Conservation (phyloP, 352 stramenopile genomes). For the Thraustochytrium sp. region DNA sequence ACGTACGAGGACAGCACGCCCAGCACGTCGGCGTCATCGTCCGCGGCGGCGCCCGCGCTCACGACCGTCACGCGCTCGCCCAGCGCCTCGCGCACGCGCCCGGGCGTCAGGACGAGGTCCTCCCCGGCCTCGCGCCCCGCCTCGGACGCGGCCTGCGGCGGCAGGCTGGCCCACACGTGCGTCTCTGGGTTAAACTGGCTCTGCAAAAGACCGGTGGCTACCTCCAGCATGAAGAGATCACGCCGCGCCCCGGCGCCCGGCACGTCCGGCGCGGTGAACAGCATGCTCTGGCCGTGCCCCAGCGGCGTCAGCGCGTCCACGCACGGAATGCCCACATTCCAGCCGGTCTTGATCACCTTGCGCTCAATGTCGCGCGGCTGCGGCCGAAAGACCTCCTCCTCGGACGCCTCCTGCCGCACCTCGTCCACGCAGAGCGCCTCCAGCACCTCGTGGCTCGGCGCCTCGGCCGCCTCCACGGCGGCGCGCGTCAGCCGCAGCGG, state of each 20-base stretch:
- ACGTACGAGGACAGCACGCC: not conserved
- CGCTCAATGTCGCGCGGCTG: constrained; percentile 34
- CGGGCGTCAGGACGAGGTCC: not conserved
- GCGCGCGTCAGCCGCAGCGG: not conserved
- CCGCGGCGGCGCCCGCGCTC: not conserved
- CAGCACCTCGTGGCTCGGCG: not conserved
- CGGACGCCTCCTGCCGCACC: not conserved
- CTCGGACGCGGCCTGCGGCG: not conserved
- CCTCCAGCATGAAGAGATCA: constrained; percentile 20
- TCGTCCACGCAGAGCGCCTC: not conserved
- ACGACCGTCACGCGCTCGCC: not conserved
- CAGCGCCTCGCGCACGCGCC: not conserved
- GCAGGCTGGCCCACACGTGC: not conserved
- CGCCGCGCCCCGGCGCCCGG: not conserved
- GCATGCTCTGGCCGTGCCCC: constrained; percentile 34
- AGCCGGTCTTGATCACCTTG: constrained; percentile 23
- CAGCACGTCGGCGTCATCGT: not conserved
- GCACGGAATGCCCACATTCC: not conserved
- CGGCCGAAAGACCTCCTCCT: not conserved
- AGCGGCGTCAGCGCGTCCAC: constrained; percentile 32
- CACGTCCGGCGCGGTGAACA: not conserved
- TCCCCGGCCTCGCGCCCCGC: too few species aligned
- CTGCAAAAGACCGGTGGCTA: not conserved
- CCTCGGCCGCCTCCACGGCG: not conserved
- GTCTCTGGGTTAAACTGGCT: not conserved